Conservation (phyloP, 2,329 filamentous ascomycete genomes). For the Fusarium protoensiforme region DNA sequence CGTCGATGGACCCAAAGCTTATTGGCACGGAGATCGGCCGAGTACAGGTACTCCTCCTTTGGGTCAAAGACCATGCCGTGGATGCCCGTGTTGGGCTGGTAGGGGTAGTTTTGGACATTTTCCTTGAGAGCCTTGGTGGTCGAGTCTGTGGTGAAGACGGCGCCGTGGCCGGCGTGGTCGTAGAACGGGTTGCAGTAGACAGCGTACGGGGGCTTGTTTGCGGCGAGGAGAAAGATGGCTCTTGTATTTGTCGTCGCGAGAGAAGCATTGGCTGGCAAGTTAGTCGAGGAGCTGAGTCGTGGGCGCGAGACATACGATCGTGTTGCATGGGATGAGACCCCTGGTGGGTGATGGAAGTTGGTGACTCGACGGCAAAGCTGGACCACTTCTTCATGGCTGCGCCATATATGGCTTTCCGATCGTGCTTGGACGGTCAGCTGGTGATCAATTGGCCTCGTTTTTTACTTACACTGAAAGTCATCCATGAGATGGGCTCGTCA, state of each 20-base stretch:
- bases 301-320: slow-evolving; percentile 69
- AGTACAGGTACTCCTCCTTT: slow-evolving; percentile 80
- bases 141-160: slow-evolving; percentile 74
- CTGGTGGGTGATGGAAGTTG: slow-evolving; percentile 80
- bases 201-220: slow-evolving; percentile 79
- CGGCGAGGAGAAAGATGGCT: slow-evolving; percentile 88
- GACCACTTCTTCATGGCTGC: slow-evolving; percentile 95
- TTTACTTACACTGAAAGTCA: slow-evolving; percentile 80
- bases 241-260: slow-evolving; percentile 81
- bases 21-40: slow-evolving; percentile 80
- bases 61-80: slow-evolving; percentile 87
- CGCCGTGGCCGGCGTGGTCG: slow-evolving; percentile 83
- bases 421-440: slow-evolving; percentile 64
- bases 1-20: slow-evolving; percentile 89
- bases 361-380: slow-evolving; percentile 80
- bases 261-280: slow-evolving; percentile 69
- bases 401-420: slow-evolving; percentile 86
- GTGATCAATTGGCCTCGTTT: background rate
- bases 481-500: slow-evolving; percentile 92
- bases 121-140: slow-evolving; percentile 66
- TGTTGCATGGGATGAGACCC: slow-evolving; percentile 80
- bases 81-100: slow-evolving; percentile 76
- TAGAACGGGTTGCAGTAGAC: slow-evolving; percentile 95
- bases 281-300: slow-evolving; percentile 2
- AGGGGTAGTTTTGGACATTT: slow-evolving; percentile 79